Evolutionary conservation across 2,329 filamentous ascomycete genomes (phyloP).

Genomic region (Colletotrichum aenigma): DNA sequence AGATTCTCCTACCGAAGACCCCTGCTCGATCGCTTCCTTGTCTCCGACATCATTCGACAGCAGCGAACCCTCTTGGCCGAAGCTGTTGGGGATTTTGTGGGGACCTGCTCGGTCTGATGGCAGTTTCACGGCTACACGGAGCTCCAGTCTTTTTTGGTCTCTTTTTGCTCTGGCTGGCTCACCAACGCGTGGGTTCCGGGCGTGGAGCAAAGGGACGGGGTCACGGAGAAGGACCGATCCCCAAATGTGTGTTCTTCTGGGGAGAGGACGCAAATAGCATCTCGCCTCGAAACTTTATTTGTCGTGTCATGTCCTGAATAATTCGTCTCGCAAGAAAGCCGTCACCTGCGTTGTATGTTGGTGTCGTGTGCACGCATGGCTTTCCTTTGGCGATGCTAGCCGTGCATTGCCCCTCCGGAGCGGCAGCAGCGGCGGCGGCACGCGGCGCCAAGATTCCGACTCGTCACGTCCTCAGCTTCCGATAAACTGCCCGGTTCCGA

Average conservation of each 20-base stretch:
- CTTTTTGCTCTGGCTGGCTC: not conserved
- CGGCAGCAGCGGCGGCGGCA: not conserved
- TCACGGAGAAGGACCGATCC: not conserved
- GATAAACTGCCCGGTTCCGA: not conserved
- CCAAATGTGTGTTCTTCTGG: not conserved
- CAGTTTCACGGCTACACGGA: conserved; percentile 22
- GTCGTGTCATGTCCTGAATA: not conserved
- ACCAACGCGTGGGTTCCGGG: not conserved
- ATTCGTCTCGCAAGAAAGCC: not conserved
- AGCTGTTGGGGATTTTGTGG: not conserved
- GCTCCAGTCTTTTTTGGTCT: not conserved
- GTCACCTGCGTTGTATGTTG: not conserved
- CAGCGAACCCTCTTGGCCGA: conserved; percentile 21
- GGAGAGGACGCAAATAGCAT: not conserved
- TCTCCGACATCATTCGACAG: conserved; percentile 20
- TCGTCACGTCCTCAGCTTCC: not conserved
- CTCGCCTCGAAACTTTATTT: not conserved
- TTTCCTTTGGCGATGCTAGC: not conserved
- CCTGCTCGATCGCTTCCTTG: conserved; percentile 3
- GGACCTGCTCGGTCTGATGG: conserved; percentile 15
- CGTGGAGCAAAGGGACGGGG: not conserved
- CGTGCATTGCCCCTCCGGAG: not conserved
- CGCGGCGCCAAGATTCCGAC: not conserved
- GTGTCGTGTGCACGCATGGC: not conserved
- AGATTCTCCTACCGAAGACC: not conserved